Base-by-base conservation (phyloP, 2,329 filamentous ascomycete species). In the Aspergillus arachidicola region DNA sequence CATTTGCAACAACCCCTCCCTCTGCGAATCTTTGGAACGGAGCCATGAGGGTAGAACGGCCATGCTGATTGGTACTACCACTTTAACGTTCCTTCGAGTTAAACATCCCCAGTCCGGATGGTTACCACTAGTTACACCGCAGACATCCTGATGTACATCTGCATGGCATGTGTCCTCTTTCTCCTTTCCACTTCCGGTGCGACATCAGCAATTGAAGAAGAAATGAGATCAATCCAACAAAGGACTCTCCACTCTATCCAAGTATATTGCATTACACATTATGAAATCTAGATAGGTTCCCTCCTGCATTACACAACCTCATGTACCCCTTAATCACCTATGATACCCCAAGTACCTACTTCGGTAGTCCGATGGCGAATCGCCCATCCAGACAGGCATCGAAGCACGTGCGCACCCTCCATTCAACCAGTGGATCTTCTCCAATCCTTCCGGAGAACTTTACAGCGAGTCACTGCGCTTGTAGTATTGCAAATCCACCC, bases 341-440 rank as follows among this genome's bases (percentile, higher is more conserved):
- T n/a, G 38, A 41, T 41, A 14, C 38, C 38, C 38, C 19, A 41
- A 41, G 38, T 9, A 41, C 38, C 19, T 41, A 41, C 16, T 38
- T 41, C 19, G 32, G 9, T 46, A 46, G 43, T 14, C 43, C 43
- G 11, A 51, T 5, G 48, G 26, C 7, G 48, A 30, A 51, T 32
- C 6, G 26, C 55, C 54, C 43, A 54, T 61, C 59, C 56, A 64
- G 61, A 61, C 56, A 32, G 62, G 64, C 56, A 66, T 66, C 48
- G 45, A 57, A 62, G 64, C 64, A 66, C 64, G 64, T 66, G 64
- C 62, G 38, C 43, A 34, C 36, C 46, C 41, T 57, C 26, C 21
- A 57, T 51, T 30, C 59, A 53, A 41, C 41, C 43, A 66, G 61
- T 66, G 64, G 64, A 54, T 60, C 54, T 50, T 32, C 14, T 6